phyloP scores from a whole-genome alignment of 495 filamentous ascomycete species.

The Aspergillus ostianus region DNA sequence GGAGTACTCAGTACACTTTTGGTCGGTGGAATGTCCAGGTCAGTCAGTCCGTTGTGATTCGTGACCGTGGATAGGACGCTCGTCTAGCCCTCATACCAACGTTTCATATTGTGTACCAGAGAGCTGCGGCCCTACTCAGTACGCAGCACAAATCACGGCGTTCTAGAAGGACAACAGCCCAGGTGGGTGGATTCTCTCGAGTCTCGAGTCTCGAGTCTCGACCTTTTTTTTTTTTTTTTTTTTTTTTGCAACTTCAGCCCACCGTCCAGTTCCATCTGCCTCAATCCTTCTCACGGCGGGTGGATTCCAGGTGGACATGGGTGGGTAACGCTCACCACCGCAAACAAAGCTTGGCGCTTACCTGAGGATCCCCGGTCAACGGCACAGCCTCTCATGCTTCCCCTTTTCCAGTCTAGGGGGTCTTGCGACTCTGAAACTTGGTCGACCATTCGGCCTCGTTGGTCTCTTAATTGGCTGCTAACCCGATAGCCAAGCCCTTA shows the following conservation, averaged over 20 bases:
- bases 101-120: background rate
- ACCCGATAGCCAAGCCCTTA: background rate
- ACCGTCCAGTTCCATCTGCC: background rate
- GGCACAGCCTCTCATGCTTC: constrained; percentile 6
- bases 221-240: background rate
- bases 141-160: background rate
- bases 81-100: background rate
- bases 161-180: constrained; percentile 6
- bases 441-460: background rate
- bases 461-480: background rate
- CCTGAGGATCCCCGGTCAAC: constrained; percentile 1
- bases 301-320: constrained; percentile 4
- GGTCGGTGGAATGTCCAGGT: background rate
- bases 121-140: too few species aligned
- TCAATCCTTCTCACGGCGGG: background rate
- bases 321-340: constrained; percentile 8
- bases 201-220: constrained; percentile 1
- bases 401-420: background rate
- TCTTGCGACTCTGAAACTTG: background rate
- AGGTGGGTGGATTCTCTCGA: background rate
- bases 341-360: constrained; percentile 11
- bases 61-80: background rate
- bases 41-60: too few species aligned
- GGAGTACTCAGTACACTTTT: too few species aligned
- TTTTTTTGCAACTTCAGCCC: too few species aligned